These are phyloP conservation scores for Colletotrichum sojae DNA, from an alignment of 2,329 filamentous ascomycete genomes.

Conservation along the genomic window DNA sequence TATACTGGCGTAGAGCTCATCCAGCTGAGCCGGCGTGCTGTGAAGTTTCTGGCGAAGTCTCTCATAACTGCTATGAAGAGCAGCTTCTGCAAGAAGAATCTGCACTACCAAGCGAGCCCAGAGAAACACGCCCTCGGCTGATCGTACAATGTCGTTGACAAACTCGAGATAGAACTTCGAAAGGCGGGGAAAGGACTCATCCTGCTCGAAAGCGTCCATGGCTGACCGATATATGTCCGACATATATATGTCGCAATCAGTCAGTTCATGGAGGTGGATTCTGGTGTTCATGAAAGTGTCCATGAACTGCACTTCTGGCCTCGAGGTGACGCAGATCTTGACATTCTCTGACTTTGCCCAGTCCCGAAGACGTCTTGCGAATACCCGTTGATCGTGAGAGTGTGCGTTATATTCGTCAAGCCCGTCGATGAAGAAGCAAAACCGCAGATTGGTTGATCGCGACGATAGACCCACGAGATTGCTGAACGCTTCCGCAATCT, in stretches of 20 bases:
- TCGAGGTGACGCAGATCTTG: not conserved
- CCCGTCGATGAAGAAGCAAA: not conserved
- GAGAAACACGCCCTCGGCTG: not conserved
- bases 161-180: not conserved
- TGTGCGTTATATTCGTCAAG: not conserved
- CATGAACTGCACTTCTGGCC: not conserved
- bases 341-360: not conserved
- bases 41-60: not conserved
- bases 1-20: not conserved
- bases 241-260: not conserved
- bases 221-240: not conserved
- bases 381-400: not conserved
- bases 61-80: not conserved
- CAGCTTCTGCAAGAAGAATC: not conserved
- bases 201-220: not conserved
- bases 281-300: not conserved
- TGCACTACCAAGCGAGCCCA: not conserved
- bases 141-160: not conserved
- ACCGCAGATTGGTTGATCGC: not conserved
- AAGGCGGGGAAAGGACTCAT: not conserved
- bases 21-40: not conserved
- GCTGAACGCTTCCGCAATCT: not conserved
- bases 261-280: not conserved
- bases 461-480: not conserved
- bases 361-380: not conserved